phyloP scores from a whole-genome alignment of 2,329 filamentous ascomycete species.

The Cylindrodendrum hubeiense region DNA sequence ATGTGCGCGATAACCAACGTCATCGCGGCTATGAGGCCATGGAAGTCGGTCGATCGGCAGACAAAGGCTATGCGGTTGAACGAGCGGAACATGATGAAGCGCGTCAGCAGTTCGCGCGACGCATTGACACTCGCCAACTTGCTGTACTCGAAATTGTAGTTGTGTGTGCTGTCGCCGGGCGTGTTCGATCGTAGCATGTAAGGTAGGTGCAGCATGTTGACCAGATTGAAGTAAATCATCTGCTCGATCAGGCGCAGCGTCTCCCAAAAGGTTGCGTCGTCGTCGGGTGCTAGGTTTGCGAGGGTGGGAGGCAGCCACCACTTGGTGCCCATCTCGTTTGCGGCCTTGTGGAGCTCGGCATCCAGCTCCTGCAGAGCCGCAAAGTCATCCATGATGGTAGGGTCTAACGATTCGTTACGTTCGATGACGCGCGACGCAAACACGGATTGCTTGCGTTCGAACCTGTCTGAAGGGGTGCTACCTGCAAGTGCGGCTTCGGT shows the following conservation, averaged over 20 bases:
- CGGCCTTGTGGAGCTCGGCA: constrained; percentile 46
- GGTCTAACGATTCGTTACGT: constrained; percentile 46
- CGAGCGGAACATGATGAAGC: constrained; percentile 50
- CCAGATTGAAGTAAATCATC: constrained; percentile 52
- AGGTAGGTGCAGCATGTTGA: constrained; percentile 56
- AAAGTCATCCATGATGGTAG: constrained; percentile 37
- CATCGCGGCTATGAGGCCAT: constrained; percentile 52
- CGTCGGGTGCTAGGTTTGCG: constrained; percentile 24
- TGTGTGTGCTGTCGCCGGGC: constrained; percentile 8
- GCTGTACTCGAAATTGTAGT: constrained; percentile 47
- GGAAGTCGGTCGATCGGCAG: constrained; percentile 53
- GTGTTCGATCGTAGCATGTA: constrained; percentile 47
- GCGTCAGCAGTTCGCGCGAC: constrained; percentile 52
- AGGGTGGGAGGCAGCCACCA: constrained; percentile 52
- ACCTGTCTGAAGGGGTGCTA: constrained; percentile 42
- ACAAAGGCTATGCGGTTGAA: constrained; percentile 46
- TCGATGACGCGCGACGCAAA: constrained; percentile 53
- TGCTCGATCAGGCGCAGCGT: constrained; percentile 50
- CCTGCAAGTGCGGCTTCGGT: constrained; percentile 28
- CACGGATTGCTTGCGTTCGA: constrained; percentile 49
- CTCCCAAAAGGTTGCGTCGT: constrained; percentile 45
- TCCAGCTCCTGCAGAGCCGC: constrained; percentile 49
- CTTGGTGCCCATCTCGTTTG: constrained; percentile 46
- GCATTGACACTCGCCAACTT: constrained; percentile 53
- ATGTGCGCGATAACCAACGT: constrained; percentile 50